Evolutionary conservation across 208 protist genomes (phyloP).

Genomic region (Hexamita inflata): DNA sequence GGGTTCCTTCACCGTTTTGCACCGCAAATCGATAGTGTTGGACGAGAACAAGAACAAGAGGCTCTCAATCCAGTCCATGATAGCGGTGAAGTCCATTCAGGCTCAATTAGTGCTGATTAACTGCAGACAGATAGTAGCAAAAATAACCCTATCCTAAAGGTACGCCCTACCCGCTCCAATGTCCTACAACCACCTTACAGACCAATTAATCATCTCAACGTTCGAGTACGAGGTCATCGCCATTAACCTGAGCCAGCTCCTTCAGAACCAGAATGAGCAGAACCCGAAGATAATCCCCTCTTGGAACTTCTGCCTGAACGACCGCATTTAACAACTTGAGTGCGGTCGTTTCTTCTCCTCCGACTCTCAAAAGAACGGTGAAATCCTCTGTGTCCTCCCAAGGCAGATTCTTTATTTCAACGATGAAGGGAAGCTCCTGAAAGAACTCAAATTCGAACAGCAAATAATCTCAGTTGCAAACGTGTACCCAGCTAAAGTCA

Average conservation of each 20-base stretch:
- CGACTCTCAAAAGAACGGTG: not conserved
- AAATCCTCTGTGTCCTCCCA: not conserved
- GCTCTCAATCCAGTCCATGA: not conserved
- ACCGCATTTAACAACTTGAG: not conserved
- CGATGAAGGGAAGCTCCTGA: not conserved
- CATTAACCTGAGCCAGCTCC: not conserved
- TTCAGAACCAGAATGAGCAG: not conserved
- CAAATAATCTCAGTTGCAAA: too few species aligned
- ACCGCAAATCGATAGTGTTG: not conserved
- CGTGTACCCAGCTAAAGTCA: too few species aligned
- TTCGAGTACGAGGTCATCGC: not conserved
- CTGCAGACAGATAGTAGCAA: not conserved
- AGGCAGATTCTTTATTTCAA: not conserved
- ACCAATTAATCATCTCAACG: not conserved
- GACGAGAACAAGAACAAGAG: not conserved
- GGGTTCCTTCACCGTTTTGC: not conserved
- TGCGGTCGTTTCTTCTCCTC: not conserved
- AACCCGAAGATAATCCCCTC: not conserved
- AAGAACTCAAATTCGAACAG: not conserved
- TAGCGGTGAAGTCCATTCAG: not conserved
- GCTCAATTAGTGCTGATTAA: not conserved
- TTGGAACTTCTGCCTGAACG: not conserved
- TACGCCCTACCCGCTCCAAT: not conserved
- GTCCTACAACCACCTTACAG: not conserved
- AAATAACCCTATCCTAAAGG: not conserved